Evolutionary conservation across 2,329 filamentous ascomycete species (phyloP).

Genomic region (Trichoderma endophyticum): DNA sequence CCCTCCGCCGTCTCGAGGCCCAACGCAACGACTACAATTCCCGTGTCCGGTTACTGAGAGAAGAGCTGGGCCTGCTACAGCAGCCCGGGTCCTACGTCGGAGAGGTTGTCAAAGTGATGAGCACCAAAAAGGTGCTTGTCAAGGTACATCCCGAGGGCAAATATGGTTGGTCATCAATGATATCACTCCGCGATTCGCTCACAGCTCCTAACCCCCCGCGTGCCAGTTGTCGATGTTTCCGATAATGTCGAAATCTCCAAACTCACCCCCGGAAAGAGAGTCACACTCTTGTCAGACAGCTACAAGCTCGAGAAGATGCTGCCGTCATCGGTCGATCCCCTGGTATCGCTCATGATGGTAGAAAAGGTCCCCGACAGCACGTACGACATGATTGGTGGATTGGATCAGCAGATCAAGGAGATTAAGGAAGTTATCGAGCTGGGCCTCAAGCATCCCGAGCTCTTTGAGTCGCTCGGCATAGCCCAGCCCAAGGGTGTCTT

Average conservation of each 20-base stretch:
- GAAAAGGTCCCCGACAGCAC: constrained; percentile 99
- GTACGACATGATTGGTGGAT: constrained; percentile 99
- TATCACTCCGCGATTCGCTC: background rate
- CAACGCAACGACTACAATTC: constrained; percentile 99
- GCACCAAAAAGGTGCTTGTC: constrained; percentile 97
- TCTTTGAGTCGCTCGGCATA: constrained; percentile 98
- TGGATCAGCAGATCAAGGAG: constrained; percentile 99
- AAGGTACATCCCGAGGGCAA: constrained; percentile 99
- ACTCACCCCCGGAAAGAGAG: constrained; percentile 95
- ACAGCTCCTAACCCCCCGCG: background rate
- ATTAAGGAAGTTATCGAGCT: constrained; percentile 99
- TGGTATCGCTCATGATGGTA: constrained; percentile 99
- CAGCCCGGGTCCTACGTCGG: constrained; percentile 98
- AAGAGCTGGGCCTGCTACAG: constrained; percentile 93
- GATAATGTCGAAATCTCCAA: constrained; percentile 93
- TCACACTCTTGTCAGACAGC: constrained; percentile 91
- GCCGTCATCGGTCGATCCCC: constrained; percentile 93
- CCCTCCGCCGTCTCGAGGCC: constrained; percentile 89
- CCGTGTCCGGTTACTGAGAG: constrained; percentile 85
- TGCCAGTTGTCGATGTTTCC: constrained; percentile 87
- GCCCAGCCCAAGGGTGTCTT: constrained; percentile 97
- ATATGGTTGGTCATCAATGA: constrained; percentile 69
- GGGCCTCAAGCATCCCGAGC: constrained; percentile 94
- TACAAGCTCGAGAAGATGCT: constrained; percentile 99
- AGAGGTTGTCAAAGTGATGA: constrained; percentile 99